A percentile compares a stretch with the other conserved stretches of the same genome.
Evolutionary conservation across 768 basidiomycete genomes (phyloP).

Genomic region (Agaricus sinodeliciosus): DNA sequence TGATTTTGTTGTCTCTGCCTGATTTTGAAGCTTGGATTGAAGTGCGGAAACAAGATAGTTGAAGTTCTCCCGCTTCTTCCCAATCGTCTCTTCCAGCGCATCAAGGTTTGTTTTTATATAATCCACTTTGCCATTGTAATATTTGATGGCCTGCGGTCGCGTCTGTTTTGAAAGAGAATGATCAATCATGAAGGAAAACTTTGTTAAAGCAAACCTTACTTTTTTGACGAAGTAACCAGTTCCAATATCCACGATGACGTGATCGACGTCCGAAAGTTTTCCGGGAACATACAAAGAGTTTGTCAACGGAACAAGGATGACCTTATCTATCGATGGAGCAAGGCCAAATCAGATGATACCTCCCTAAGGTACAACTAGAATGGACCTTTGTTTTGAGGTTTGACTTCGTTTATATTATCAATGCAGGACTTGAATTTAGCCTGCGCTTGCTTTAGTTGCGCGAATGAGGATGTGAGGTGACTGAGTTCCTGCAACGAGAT

Average conservation of each 20-base stretch:
- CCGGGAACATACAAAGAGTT: slow-evolving; percentile 96
- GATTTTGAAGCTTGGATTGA: slow-evolving; percentile 48
- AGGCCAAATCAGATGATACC: neutral
- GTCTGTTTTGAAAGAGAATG: slow-evolving; percentile 44
- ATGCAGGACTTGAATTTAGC: slow-evolving; percentile 87
- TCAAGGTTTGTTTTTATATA: slow-evolving; percentile 83
- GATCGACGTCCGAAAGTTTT: slow-evolving; percentile 71
- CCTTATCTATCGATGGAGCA: slow-evolving; percentile 52
- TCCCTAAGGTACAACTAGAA: neutral
- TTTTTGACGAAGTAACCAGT: slow-evolving; percentile 97
- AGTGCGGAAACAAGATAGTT: slow-evolving; percentile 66
- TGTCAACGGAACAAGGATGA: slow-evolving; percentile 86
- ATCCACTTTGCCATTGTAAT: slow-evolving; percentile 77
- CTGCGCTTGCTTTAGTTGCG: slow-evolving; percentile 89
- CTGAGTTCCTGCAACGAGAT: slow-evolving; percentile 66
- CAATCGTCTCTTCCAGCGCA: slow-evolving; percentile 80
- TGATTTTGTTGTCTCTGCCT: slow-evolving; percentile 10
- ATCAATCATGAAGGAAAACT: neutral
- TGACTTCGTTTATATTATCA: slow-evolving; percentile 72
- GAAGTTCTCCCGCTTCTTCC: slow-evolving; percentile 88
- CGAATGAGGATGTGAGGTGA: slow-evolving; percentile 87
- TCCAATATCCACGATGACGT: slow-evolving; percentile 92
- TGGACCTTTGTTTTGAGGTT: slow-evolving; percentile 57
- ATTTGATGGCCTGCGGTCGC: slow-evolving; percentile 68
- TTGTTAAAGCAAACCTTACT: slow-evolving; percentile 33